phyloP scores from a whole-genome alignment of 2,329 filamentous ascomycete species.

The Fusarium concolor region DNA sequence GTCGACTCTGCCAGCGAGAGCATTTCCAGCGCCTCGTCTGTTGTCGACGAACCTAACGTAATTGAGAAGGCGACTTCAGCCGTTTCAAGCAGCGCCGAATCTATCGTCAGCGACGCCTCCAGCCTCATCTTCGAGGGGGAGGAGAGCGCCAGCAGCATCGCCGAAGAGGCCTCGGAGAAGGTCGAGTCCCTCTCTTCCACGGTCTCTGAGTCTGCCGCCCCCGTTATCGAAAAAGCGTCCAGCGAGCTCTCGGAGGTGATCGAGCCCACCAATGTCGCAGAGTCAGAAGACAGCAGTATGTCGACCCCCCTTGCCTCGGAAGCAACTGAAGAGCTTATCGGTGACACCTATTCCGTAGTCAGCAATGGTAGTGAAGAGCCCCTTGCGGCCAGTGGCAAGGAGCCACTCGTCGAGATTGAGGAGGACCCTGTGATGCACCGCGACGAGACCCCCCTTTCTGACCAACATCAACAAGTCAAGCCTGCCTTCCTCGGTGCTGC shows the following conservation, averaged over 20 bases:
- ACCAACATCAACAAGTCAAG: conserved; percentile 54
- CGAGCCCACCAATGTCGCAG: conserved; percentile 27
- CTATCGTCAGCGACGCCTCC: conserved; percentile 31
- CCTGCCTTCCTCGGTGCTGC: conserved; percentile 63
- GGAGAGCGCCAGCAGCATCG: conserved; percentile 25
- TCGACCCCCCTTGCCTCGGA: conserved; percentile 43
- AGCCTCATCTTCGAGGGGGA: conserved; percentile 25
- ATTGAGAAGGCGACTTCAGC: conserved; percentile 30
- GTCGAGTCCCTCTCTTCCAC: conserved; percentile 30
- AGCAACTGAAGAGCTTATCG: conserved; percentile 44
- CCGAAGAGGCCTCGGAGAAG: conserved; percentile 31
- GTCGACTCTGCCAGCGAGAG: conserved; percentile 12
- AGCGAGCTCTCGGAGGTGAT: conserved; percentile 39
- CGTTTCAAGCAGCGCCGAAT: conserved; percentile 21
- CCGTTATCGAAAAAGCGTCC: conserved; percentile 33
- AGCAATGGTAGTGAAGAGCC: conserved; percentile 47
- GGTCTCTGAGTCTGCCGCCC: conserved; percentile 40
- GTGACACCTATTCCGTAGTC: conserved; percentile 40
- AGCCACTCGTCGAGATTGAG: conserved; percentile 46
- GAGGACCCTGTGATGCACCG: conserved; percentile 39
- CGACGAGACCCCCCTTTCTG: conserved; percentile 41
- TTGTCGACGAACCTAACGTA: conserved; percentile 24
- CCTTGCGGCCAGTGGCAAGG: conserved; percentile 39
- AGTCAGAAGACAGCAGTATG: conserved; percentile 38
- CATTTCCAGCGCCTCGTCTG: conserved; percentile 19